Evolutionary conservation across 1,284 basidiomycete genomes (phyloP).

Genomic region (Ganoderma resinaceum): DNA sequence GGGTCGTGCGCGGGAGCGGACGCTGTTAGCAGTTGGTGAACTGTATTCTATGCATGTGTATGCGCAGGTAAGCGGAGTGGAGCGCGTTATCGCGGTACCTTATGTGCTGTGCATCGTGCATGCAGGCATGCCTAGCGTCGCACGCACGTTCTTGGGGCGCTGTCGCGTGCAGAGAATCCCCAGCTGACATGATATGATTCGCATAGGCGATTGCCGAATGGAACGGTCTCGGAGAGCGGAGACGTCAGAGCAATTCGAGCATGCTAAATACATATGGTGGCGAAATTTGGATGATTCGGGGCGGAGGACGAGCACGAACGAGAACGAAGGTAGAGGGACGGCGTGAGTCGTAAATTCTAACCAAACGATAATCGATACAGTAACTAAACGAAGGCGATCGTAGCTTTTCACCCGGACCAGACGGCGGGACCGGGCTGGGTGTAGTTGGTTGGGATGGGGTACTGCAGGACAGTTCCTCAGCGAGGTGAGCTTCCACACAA

Average conservation of each 20-base stretch:
- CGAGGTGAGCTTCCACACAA: neutral
- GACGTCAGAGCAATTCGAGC: neutral
- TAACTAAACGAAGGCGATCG: neutral
- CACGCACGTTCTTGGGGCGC: neutral
- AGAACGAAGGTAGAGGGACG: neutral
- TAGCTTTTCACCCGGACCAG: slow-evolving; percentile 30
- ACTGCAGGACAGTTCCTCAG: slow-evolving; percentile 10
- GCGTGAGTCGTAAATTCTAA: neutral
- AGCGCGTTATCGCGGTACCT: neutral
- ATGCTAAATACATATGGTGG: neutral
- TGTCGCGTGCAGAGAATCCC: neutral
- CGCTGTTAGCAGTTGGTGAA: too few relatives aligned
- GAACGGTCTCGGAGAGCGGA: neutral
- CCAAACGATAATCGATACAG: neutral
- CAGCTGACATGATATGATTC: neutral
- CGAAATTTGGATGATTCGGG: neutral
- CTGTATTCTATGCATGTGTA: too few relatives aligned
- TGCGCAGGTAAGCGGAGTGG: neutral
- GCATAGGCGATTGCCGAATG: neutral
- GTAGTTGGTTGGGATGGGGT: slow-evolving; percentile 33
- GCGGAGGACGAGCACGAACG: neutral
- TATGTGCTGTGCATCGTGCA: neutral
- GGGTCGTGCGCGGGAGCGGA: neutral
- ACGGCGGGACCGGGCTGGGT: slow-evolving; percentile 33
- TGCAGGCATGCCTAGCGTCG: neutral